Evolutionary conservation across 2,329 filamentous ascomycete species (phyloP), one percentile per base, ranked within the genome.

Genomic region (Helminthosporium solani): DNA sequence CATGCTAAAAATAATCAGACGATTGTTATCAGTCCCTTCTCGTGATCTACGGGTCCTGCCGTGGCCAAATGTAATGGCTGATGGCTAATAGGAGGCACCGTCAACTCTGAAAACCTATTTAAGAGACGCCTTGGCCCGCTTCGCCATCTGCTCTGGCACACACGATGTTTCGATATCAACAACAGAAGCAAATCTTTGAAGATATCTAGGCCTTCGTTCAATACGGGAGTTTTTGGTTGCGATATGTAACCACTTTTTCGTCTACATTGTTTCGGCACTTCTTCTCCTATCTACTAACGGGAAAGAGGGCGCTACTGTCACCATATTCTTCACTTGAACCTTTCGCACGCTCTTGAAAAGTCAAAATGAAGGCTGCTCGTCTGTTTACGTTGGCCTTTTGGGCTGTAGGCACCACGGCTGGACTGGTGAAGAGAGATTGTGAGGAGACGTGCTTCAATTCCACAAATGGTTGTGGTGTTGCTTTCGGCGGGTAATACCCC

Each of bases 401-500:
- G 23, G 34, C 45, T 12, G 36, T 37, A 6, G 14, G 50, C 8
- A 43, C 36, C 1, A 15, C 52, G 14, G 49, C 53, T 15, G 44
- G 52, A 2, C 57, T 55, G 3, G 57, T 46, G 8, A 52, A 50
- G 37, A 55, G 47, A 25, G 44, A 52, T 27, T 63, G 61, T 35
- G 52, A 51, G 20, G 18, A 49, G 16, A 53, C 55, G 34, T 58
- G 58, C n/a, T 57, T 54, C 40, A 35, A 49, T 14, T 30, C 48
- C n/a, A 52, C 52, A 1, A 60, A 64, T 40, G 44, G 47, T 8
- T 64, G 61, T 31, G 50, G 48, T 19, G 35, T 44, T 35, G 18
- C 35, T n/a, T 62, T 56, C 40, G 52, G 58, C 23, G 58, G 52
- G 61, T 60, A 50, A 56, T 46, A 6, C 16, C n/a, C 33, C 15